Base-by-base conservation (phyloP, 2,329 filamentous ascomycete species). In the Venturia aucupariae region DNA sequence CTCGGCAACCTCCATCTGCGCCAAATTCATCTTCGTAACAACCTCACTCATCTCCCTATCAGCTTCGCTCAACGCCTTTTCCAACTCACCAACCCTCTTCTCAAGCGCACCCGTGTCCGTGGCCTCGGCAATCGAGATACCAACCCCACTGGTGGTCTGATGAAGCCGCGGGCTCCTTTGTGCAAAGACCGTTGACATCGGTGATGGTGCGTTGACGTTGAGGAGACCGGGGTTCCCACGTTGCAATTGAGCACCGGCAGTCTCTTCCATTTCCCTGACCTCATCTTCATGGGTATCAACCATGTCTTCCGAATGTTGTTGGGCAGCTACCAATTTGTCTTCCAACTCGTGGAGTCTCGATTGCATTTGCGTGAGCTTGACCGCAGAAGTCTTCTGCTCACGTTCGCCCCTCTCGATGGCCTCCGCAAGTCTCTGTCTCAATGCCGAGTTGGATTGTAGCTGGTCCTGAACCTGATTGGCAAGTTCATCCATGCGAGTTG, bases 251-350 rank as follows among this genome's bases (percentile, higher is more conserved):
- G 81, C 80, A 72, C 84, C 90, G 71, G 94, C 87, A 66, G 85
- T 89, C 64, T 95, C 90, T 68, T 88, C 87, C 64, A 97, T 78
- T 27, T 83, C 80, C 22, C 84, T 79, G 44, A 96, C 83, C 75
- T 97, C 92, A 44, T 94, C 90, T 74, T 97, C 94, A 72, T 97
- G 92, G 60, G 86, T 87, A 54, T 84, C 79, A 65, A 97, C 85
- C 46, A 87, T 87, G 60, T 93, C 92, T 73, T 99, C 94, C 0
- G 91, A 93, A 24, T 89, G 84, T 65, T 90, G 87, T 75, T 97
- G 93, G 1, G 93, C 91, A 24, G 85, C 78, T 63, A 95, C 82
- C 27, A 99, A 84, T 70, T 88, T 85, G 67, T 97, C 92, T 73
- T 97, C 94, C 61, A 97, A 85, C 19, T 80, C 77, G 70, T 89